Evolutionary conservation across 164 flowering plant species (phyloP).

Genomic region (Stephania cephalantha): DNA sequence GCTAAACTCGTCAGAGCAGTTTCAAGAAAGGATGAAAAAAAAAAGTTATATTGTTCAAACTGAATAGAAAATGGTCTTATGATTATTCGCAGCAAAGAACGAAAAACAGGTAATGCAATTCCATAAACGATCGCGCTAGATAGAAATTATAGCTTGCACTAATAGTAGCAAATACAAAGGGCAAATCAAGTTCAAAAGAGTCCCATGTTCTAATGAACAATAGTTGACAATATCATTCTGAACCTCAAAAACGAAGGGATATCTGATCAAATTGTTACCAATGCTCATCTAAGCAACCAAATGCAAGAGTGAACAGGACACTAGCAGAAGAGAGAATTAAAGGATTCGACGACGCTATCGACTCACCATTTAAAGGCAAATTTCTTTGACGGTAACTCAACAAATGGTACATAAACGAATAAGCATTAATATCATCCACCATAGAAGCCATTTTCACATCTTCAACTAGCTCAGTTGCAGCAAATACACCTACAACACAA

Average conservation of each 20-base stretch:
- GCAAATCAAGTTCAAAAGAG: no score
- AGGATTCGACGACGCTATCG: neutral
- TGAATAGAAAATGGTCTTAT: no score
- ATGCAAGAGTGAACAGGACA: neutral
- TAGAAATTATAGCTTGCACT: no score
- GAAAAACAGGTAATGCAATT: no score
- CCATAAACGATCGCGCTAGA: no score
- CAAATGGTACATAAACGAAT: constrained; percentile 70
- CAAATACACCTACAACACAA: constrained; percentile 13
- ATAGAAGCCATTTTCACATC: constrained; percentile 47
- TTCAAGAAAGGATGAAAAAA: no score
- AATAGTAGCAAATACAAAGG: no score
- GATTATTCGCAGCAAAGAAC: no score
- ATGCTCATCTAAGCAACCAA: neutral
- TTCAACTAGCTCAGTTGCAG: constrained; percentile 42
- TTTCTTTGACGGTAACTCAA: constrained; percentile 57
- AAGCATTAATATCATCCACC: constrained; percentile 85
- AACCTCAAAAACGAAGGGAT: neutral
- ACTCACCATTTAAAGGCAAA: constrained; percentile 73
- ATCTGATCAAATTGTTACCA: neutral
- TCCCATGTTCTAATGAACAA: neutral
- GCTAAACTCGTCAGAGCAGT: no score
- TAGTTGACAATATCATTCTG: neutral
- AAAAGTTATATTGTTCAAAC: no score
- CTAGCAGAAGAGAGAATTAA: neutral